Percentiles rank a stretch among this genome's conserved stretches.
Evolutionary conservation across 1,139 yeast genomes (phyloP).

Genomic region (Debaryomyces fabryi): DNA sequence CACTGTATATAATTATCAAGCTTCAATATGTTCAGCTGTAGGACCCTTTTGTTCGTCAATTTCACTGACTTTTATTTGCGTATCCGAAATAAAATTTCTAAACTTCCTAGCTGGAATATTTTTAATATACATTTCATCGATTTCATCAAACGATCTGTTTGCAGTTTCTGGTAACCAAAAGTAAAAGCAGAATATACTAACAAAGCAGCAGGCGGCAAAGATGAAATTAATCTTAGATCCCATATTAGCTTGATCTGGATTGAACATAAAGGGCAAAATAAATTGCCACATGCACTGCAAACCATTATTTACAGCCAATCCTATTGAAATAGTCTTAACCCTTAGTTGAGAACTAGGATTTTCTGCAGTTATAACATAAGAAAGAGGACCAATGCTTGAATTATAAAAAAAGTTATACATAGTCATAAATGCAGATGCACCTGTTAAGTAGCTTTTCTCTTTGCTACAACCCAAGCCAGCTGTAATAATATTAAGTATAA

Average conservation of each 20-base stretch:
- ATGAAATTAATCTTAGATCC: constrained; percentile 15
- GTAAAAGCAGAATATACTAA: constrained; percentile 10
- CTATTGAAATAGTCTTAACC: constrained; percentile 19
- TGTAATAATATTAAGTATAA: constrained; percentile 14
- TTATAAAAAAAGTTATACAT: constrained; percentile 20
- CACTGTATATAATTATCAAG: background rate
- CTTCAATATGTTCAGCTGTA: background rate
- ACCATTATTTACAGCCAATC: background rate
- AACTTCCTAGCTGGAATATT: constrained; percentile 1
- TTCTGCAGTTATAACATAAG: constrained; percentile 18
- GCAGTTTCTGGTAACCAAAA: constrained; percentile 37
- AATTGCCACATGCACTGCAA: constrained; percentile 17
- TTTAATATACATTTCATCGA: constrained; percentile 16
- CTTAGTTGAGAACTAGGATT: constrained; percentile 18
- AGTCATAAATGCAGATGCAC: constrained; percentile 14
- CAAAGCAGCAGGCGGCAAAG: constrained; percentile 7
- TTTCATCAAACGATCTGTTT: constrained; percentile 35
- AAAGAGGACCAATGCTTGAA: constrained; percentile 18
- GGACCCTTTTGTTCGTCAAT: background rate
- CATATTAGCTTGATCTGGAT: constrained; percentile 21
- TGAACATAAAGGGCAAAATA: constrained; percentile 23
- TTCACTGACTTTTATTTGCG: background rate
- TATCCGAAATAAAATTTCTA: background rate
- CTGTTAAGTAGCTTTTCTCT: constrained; percentile 3
- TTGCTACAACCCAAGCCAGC: constrained; percentile 15